These are phyloP conservation scores for Globisporangium canariense DNA, from an alignment of 352 stramenopile genomes.

Conservation along the genomic window DNA sequence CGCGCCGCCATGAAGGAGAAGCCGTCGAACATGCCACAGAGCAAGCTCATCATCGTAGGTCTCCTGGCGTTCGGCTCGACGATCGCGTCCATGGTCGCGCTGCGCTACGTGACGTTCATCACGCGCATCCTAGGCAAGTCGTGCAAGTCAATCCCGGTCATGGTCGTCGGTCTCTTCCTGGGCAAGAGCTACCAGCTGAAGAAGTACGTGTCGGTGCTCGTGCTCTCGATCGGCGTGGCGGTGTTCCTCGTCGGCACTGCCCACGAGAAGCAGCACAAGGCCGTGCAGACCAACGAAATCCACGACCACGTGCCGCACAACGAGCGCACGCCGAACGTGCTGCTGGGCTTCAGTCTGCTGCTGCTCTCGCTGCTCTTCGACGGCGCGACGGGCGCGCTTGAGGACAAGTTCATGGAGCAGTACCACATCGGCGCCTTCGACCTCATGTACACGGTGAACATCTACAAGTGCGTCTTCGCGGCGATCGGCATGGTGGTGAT, in stretches of 20 bases:
- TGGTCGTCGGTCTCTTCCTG: constrained; percentile 72
- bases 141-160: constrained; percentile 86
- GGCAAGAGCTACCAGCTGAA: constrained; percentile 78
- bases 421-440: constrained; percentile 84
- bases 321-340: constrained; percentile 60
- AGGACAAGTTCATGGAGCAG: constrained; percentile 80
- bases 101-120: constrained; percentile 86
- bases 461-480: constrained; percentile 79
- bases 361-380: constrained; percentile 77
- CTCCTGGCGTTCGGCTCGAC: constrained; percentile 74
- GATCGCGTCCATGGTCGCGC: constrained; percentile 77
- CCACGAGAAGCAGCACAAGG: constrained; percentile 63
- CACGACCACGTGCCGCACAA: constrained; percentile 36
- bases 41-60: constrained; percentile 58
- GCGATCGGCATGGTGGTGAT: constrained; percentile 66
- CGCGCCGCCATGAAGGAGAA: constrained; percentile 59
- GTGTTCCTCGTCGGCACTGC: constrained; percentile 73
- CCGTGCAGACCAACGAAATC: constrained; percentile 37
- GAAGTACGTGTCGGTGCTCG: constrained; percentile 79
- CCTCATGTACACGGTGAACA: constrained; percentile 86
- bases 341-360: constrained; percentile 63
- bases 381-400: constrained; percentile 69
- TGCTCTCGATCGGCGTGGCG: constrained; percentile 70
- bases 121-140: constrained; percentile 85
- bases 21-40: constrained; percentile 69